Evolutionary conservation across 768 basidiomycete genomes (phyloP).

Genomic region (Termitomyces sp.): DNA sequence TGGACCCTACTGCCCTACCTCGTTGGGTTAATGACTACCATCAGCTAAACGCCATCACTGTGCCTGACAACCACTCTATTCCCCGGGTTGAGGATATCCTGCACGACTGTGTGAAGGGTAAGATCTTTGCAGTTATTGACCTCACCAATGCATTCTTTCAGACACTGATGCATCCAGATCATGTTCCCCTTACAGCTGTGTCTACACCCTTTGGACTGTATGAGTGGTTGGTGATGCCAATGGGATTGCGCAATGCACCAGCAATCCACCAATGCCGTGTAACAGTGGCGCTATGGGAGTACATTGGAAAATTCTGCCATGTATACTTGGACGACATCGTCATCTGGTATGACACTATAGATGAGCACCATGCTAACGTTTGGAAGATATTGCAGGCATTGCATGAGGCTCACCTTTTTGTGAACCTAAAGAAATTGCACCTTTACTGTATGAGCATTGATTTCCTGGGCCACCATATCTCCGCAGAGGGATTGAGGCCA

Average conservation of each 20-base stretch:
- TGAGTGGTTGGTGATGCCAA: too few relatives aligned
- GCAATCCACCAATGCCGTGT: too few relatives aligned
- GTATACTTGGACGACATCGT: conserved; percentile 21
- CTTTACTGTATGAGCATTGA: not conserved
- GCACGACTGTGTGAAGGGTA: conserved; percentile 31
- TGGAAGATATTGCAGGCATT: too few relatives aligned
- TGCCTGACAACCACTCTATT: too few relatives aligned
- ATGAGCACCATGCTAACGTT: conserved; percentile 18
- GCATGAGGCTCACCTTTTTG: not conserved
- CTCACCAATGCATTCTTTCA: conserved; percentile 41
- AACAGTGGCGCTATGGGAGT: too few relatives aligned
- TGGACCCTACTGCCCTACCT: conserved; percentile 28
- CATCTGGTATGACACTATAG: conserved; percentile 22
- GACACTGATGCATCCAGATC: conserved; percentile 25
- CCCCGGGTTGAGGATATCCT: too few relatives aligned
- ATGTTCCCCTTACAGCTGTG: conserved; percentile 25
- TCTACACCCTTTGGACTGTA: too few relatives aligned
- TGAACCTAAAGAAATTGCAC: not conserved
- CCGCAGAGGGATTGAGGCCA: conserved; percentile 2
- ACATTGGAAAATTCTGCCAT: conserved; percentile 18
- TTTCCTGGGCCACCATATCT: conserved; percentile 5
- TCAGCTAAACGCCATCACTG: too few relatives aligned
- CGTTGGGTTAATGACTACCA: conserved; percentile 37
- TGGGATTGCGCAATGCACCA: too few relatives aligned
- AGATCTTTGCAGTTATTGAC: conserved; percentile 31